Evolutionary conservation across 2,329 filamentous ascomycete genomes (phyloP).

Genomic region (Hypoxylon sp.): DNA sequence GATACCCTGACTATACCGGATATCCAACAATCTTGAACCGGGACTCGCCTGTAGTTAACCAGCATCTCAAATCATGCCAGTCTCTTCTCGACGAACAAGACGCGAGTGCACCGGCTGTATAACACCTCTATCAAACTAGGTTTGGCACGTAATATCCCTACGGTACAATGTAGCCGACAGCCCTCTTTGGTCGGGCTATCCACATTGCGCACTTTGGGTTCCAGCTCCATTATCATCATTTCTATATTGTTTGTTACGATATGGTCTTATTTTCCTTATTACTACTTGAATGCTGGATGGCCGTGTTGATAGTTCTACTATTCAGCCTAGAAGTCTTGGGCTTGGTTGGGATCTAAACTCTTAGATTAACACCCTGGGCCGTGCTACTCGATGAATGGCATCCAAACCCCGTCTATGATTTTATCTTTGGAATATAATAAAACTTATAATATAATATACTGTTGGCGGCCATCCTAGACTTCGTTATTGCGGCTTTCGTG

Average conservation of each 20-base stretch:
- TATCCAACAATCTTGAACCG: constrained; percentile 45
- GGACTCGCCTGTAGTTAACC: constrained; percentile 40
- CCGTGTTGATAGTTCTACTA: constrained; percentile 20
- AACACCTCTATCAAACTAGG: constrained; percentile 34
- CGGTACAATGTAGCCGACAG: constrained; percentile 33
- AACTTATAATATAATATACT: constrained; percentile 34
- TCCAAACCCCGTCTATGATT: constrained; percentile 19
- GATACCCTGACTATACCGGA: constrained; percentile 44
- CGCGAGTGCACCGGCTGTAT: constrained; percentile 32
- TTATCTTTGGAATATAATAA: constrained; percentile 29
- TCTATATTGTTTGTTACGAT: constrained; percentile 28
- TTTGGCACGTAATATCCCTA: constrained; percentile 34
- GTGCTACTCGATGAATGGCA: constrained; percentile 19
- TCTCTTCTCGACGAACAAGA: constrained; percentile 19
- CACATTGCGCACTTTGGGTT: constrained; percentile 33
- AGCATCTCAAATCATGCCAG: constrained; percentile 34
- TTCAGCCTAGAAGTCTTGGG: constrained; percentile 37
- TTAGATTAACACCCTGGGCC: constrained; percentile 35
- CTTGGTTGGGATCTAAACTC: constrained; percentile 30
- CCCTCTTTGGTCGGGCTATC: constrained; percentile 36
- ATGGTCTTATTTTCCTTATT: constrained; percentile 28
- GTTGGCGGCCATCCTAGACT: constrained; percentile 19
- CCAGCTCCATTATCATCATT: constrained; percentile 18
- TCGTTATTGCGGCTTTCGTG: constrained; percentile 25
- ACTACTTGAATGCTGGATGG: constrained; percentile 40